A percentile compares a stretch with the other conserved stretches of the same genome.
These are phyloP conservation scores for Strobilomyces dryophilus DNA, from an alignment of 768 basidiomycete genomes.

Conservation along the genomic window DNA sequence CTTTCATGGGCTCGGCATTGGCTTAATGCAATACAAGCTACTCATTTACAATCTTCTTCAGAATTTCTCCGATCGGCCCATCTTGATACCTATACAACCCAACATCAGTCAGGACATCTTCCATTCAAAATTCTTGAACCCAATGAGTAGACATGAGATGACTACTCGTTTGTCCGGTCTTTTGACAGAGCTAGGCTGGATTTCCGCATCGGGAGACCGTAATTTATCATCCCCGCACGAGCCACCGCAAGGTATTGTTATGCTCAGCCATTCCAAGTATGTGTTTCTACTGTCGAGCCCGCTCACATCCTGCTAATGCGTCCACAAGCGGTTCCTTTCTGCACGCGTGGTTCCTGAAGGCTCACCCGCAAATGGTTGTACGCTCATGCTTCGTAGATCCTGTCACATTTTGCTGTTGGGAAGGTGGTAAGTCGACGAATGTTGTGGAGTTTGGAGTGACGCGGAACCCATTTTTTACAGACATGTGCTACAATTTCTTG, in stretches of 20 bases:
- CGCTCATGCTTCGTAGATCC: slow-evolving; percentile 92
- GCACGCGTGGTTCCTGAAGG: slow-evolving; percentile 89
- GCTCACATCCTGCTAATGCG: slow-evolving; percentile 3
- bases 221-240: slow-evolving; percentile 4
- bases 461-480: slow-evolving; percentile 32
- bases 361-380: slow-evolving; percentile 58
- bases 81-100: slow-evolving; percentile 77
- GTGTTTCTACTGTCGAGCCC: slow-evolving; percentile 17
- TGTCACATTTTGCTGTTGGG: slow-evolving; percentile 89
- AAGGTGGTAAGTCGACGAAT: slow-evolving; percentile 60
- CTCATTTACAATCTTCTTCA: slow-evolving; percentile 57
- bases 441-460: neutral
- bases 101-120: slow-evolving; percentile 86
- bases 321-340: slow-evolving; percentile 64
- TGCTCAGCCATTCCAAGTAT: slow-evolving; percentile 89
- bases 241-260: slow-evolving; percentile 52
- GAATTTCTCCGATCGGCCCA: slow-evolving; percentile 58
- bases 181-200: slow-evolving; percentile 64
- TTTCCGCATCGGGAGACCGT: slow-evolving; percentile 25
- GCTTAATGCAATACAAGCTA: slow-evolving; percentile 65
- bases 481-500: slow-evolving; percentile 89
- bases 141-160: slow-evolving; percentile 61
- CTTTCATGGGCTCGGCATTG: slow-evolving; percentile 86
- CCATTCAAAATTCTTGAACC: slow-evolving; percentile 66
- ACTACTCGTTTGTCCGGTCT: slow-evolving; percentile 53